phyloP scores from a whole-genome alignment of 345 rosid species.

The Sisymbrium altissimum region DNA sequence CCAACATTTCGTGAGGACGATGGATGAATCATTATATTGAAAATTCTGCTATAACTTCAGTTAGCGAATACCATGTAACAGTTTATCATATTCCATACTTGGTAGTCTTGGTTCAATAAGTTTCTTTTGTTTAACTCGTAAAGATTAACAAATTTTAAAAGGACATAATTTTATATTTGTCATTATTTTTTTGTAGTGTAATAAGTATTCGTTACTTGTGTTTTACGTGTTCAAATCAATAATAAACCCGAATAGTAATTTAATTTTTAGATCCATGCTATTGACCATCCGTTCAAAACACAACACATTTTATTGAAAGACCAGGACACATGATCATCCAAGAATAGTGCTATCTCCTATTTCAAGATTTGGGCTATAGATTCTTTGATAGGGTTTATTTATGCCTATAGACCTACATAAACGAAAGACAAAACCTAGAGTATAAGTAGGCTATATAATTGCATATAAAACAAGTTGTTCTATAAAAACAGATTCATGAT shows the following conservation, averaged over 20 bases:
- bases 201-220: not conserved
- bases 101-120: not conserved
- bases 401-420: slow-evolving; percentile 33
- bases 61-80: not conserved
- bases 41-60: not conserved
- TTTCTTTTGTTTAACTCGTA: not conserved
- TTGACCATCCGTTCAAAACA: slow-evolving; percentile 27
- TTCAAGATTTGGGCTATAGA: slow-evolving; percentile 18
- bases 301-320: slow-evolving; percentile 8
- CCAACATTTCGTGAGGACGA: not conserved
- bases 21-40: not conserved
- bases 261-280: slow-evolving; percentile 7
- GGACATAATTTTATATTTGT: not conserved
- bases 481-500: slow-evolving; percentile 23
- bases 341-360: slow-evolving; percentile 11
- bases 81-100: not conserved
- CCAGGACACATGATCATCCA: slow-evolving; percentile 5
- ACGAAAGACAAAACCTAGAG: slow-evolving; percentile 23
- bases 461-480: not conserved
- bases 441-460: slow-evolving; percentile 14
- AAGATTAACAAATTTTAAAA: not conserved
- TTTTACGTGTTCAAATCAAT: slow-evolving; percentile 12
- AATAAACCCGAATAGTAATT: not conserved
- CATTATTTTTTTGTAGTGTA: not conserved
- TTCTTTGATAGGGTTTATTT: slow-evolving; percentile 24